These are phyloP conservation scores for Herpetospermum pedunculosum DNA, from an alignment of 306 rosid genomes.

Conservation along the genomic window DNA sequence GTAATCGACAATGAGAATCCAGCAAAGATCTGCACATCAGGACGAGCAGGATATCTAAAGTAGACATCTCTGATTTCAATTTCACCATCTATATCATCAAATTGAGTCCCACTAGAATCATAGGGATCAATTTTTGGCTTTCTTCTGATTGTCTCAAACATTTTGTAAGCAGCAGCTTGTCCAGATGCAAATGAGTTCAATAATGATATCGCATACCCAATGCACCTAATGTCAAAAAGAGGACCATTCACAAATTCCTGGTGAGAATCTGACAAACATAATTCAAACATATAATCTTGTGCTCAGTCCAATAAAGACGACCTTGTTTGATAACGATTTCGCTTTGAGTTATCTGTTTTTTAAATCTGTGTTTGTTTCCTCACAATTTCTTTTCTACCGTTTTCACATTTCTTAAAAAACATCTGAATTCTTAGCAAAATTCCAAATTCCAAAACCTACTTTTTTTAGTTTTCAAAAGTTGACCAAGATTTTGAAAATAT, in stretches of 20 bases:
- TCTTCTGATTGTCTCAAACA: slow-evolving; percentile 62
- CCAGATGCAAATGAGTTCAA: slow-evolving; percentile 71
- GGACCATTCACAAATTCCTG: neutral
- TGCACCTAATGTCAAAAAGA: slow-evolving; percentile 6
- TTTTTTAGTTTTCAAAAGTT: no score
- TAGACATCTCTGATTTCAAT: slow-evolving; percentile 59
- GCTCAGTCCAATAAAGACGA: neutral
- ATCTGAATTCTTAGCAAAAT: no score
- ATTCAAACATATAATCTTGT: neutral
- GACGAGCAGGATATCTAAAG: slow-evolving; percentile 69
- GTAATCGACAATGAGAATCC: slow-evolving; percentile 64
- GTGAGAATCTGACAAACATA: neutral
- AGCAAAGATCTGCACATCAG: slow-evolving; percentile 51
- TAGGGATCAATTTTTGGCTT: slow-evolving; percentile 51
- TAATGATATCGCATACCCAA: slow-evolving; percentile 64
- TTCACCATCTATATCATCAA: slow-evolving; percentile 53
- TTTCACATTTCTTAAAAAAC: no score
- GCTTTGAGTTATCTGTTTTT: no score
- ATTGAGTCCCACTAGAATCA: slow-evolving; percentile 31
- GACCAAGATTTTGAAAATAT: no score
- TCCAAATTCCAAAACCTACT: no score
- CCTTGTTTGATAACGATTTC: no score
- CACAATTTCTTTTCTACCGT: no score
- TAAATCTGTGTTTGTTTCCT: no score
- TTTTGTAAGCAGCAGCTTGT: slow-evolving; percentile 73